Evolutionary conservation across 2,329 filamentous ascomycete genomes (phyloP).

Genomic region (Chaetomiaceae sp.): DNA sequence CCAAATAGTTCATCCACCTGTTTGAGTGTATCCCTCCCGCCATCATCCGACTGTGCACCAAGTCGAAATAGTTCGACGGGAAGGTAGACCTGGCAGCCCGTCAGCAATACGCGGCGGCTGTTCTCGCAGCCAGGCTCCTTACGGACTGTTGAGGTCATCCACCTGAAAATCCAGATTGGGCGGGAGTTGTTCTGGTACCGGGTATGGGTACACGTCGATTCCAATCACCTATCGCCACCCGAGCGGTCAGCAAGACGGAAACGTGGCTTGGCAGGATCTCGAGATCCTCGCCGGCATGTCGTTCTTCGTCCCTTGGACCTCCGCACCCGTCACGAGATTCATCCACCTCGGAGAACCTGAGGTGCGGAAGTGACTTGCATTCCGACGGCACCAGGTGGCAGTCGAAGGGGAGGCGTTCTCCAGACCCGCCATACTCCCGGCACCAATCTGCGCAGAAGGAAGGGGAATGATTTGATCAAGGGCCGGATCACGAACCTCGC

Average conservation of each 20-base stretch:
- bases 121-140: conserved; percentile 24
- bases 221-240: conserved; percentile 56
- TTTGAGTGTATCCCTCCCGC: conserved; percentile 65
- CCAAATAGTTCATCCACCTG: conserved; percentile 72
- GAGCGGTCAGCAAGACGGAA: conserved; percentile 13
- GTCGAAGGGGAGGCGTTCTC: no score
- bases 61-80: conserved; percentile 66
- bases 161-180: conserved; percentile 67
- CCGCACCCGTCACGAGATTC: background rate
- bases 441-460: background rate
- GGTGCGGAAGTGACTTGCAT: no score
- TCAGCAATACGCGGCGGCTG: conserved; percentile 7
- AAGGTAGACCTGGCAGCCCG: conserved; percentile 56
- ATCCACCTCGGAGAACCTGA: no score
- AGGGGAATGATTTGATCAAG: conserved; percentile 10
- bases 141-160: conserved; percentile 66
- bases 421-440: background rate
- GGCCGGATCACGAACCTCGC: conserved; percentile 48
- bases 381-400: no score
- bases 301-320: background rate
- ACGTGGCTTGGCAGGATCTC: no score
- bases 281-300: background rate
- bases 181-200: conserved; percentile 60
- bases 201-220: conserved; percentile 67
- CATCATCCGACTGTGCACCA: conserved; percentile 75